These are phyloP conservation scores for Alternaria gaisen DNA, from an alignment of 2,329 filamentous ascomycete species.

Conservation along the genomic window DNA sequence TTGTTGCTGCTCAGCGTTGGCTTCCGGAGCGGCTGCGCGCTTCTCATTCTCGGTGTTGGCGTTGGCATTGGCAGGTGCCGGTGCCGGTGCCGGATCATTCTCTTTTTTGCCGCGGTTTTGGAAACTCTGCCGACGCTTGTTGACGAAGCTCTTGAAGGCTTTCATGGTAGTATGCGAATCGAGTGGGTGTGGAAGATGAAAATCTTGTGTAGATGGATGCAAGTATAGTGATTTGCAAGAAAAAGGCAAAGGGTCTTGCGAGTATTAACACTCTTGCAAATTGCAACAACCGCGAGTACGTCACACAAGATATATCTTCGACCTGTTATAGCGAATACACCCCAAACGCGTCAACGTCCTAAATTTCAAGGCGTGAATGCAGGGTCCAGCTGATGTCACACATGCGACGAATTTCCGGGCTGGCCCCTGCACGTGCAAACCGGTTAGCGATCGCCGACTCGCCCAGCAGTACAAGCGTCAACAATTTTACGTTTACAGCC, in stretches of 20 bases:
- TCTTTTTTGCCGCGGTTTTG: slow-evolving; percentile 20
- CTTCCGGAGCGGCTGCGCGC: slow-evolving; percentile 18
- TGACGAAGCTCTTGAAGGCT: slow-evolving; percentile 37
- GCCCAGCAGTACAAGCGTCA: slow-evolving; percentile 14
- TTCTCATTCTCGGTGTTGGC: slow-evolving; percentile 17
- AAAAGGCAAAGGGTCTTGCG: neutral
- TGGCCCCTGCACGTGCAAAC: slow-evolving; percentile 17
- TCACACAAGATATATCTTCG: slow-evolving; percentile 17
- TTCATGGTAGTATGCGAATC: slow-evolving; percentile 25
- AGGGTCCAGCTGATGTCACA: slow-evolving; percentile 46
- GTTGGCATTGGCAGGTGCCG: neutral
- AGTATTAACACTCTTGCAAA: neutral
- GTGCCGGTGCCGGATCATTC: neutral
- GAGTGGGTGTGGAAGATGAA: neutral
- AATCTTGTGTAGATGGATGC: neutral
- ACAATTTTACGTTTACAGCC: slow-evolving; percentile 25
- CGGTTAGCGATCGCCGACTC: slow-evolving; percentile 28
- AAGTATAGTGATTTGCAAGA: neutral
- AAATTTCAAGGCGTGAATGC: slow-evolving; percentile 27
- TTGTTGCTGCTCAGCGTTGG: slow-evolving; percentile 33
- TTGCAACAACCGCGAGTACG: slow-evolving; percentile 2
- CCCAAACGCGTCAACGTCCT: slow-evolving; percentile 14
- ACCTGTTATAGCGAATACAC: slow-evolving; percentile 29
- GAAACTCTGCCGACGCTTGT: slow-evolving; percentile 34
- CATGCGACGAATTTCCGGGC: slow-evolving; percentile 24